Conservation (phyloP, 495 filamentous ascomycete species). For the Aspergillus affinis region DNA sequence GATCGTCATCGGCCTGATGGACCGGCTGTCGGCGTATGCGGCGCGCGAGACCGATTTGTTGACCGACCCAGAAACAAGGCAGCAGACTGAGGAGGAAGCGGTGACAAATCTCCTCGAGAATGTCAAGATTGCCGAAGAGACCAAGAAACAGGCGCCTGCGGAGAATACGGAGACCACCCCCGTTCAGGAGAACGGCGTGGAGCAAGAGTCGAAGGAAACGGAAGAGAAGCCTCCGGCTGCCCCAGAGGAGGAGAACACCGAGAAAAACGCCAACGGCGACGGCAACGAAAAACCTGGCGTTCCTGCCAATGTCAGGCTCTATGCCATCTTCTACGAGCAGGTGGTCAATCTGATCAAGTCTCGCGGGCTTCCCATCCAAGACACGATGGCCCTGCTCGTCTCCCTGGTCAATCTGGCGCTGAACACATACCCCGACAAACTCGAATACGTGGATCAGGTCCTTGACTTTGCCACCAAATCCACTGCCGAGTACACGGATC, state of each 20-base stretch:
- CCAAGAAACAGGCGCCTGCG: slow-evolving; percentile 39
- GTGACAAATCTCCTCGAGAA: slow-evolving; percentile 72
- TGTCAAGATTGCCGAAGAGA: slow-evolving; percentile 67
- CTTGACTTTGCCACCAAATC: slow-evolving; percentile 86
- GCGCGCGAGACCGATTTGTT: slow-evolving; percentile 82
- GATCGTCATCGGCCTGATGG: slow-evolving; percentile 97
- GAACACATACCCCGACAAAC: slow-evolving; percentile 87
- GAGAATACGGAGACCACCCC: slow-evolving; percentile 28
- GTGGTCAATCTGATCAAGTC: slow-evolving; percentile 89
- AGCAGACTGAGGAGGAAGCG: slow-evolving; percentile 81
- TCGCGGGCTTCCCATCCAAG: slow-evolving; percentile 87
- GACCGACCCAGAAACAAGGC: slow-evolving; percentile 67
- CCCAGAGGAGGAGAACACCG: slow-evolving; percentile 23
- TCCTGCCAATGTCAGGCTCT: slow-evolving; percentile 82
- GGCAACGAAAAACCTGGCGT: slow-evolving; percentile 56
- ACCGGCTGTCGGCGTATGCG: slow-evolving; percentile 89
- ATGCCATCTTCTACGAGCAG: slow-evolving; percentile 97
- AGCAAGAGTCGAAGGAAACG: slow-evolving; percentile 33
- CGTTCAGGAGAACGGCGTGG: slow-evolving; percentile 48
- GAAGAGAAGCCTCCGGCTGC: slow-evolving; percentile 20
- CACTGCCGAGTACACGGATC: slow-evolving; percentile 85
- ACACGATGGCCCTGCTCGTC: slow-evolving; percentile 87
- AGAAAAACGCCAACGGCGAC: slow-evolving; percentile 20
- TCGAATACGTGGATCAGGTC: slow-evolving; percentile 96
- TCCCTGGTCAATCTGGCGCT: slow-evolving; percentile 90